A percentile compares a stretch with the other conserved stretches of the same genome.
Evolutionary conservation across 2,329 filamentous ascomycete genomes (phyloP).

Genomic region (Cladosporium sp.): DNA sequence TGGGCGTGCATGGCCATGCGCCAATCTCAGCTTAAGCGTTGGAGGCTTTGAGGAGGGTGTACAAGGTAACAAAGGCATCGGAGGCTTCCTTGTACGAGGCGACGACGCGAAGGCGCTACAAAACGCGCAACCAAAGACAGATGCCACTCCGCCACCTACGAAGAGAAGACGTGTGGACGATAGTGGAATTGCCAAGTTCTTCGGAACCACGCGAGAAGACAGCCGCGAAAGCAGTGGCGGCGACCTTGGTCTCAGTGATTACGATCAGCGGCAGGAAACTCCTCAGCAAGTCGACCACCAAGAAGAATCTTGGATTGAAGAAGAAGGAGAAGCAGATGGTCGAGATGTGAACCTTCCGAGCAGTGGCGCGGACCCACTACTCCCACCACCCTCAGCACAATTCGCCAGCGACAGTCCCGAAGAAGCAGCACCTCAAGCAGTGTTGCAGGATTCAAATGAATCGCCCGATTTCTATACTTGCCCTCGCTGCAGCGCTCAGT

Average conservation of each 20-base stretch:
- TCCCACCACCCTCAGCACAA: conserved; percentile 27
- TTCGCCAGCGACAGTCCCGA: not conserved
- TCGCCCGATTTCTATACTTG: conserved; percentile 53
- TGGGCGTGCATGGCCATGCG: conserved; percentile 82
- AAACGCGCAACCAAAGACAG: conserved; percentile 26
- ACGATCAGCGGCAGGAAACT: not conserved
- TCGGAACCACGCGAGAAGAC: conserved; percentile 29
- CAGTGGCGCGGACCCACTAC: conserved; percentile 19
- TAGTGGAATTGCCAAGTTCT: conserved; percentile 39
- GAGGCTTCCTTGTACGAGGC: conserved; percentile 74
- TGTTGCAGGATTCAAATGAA: not conserved
- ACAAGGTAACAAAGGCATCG: conserved; percentile 81
- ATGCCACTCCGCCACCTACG: conserved; percentile 24
- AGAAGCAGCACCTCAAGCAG: not conserved
- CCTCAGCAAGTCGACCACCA: not conserved
- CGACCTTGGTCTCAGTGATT: conserved; percentile 3
- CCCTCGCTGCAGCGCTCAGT: conserved; percentile 61
- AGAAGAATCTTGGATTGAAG: not conserved
- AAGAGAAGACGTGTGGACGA: conserved; percentile 40
- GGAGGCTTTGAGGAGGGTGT: conserved; percentile 90
- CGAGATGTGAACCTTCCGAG: not conserved
- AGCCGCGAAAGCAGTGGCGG: conserved; percentile 23
- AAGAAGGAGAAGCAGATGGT: not conserved
- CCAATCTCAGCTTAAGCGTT: conserved; percentile 85
- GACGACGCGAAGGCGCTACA: conserved; percentile 55